Percentiles rank a stretch among this genome's conserved stretches.
Evolutionary conservation across 2,329 filamentous ascomycete genomes (phyloP).

Genomic region (Penicillium sp.): DNA sequence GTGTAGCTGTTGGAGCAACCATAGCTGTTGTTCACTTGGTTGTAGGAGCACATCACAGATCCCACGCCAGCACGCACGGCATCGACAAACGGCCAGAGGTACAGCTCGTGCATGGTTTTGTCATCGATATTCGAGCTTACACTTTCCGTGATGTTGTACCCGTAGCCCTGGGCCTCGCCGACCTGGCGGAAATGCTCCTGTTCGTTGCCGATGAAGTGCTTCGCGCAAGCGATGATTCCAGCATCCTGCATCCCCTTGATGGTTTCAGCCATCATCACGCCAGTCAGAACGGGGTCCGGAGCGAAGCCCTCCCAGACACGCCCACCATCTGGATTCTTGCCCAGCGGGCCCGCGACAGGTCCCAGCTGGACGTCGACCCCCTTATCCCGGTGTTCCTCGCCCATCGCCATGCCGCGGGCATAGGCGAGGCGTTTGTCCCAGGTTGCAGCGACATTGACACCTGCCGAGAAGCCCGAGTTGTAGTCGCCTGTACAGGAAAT

Average conservation of each 20-base stretch:
- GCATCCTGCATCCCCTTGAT: constrained; percentile 77
- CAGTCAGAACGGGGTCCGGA: constrained; percentile 73
- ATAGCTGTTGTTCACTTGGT: constrained; percentile 67
- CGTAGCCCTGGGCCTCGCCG: constrained; percentile 56
- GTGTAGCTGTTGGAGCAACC: constrained; percentile 62
- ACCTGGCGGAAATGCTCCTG: constrained; percentile 70
- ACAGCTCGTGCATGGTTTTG: constrained; percentile 62
- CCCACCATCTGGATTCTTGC: constrained; percentile 65
- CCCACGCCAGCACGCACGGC: constrained; percentile 64
- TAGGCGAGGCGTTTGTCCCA: constrained; percentile 73
- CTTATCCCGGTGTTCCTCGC: constrained; percentile 69
- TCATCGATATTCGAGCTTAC: constrained; percentile 62
- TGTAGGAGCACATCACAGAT: constrained; percentile 70
- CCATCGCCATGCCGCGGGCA: constrained; percentile 69
- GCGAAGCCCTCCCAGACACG: constrained; percentile 67
- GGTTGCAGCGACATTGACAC: constrained; percentile 76
- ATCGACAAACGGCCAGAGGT: constrained; percentile 68
- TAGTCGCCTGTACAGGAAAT: constrained; percentile 59
- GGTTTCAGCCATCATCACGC: constrained; percentile 67
- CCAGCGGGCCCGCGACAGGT: constrained; percentile 71
- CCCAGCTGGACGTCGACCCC: constrained; percentile 73
- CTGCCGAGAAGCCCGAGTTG: constrained; percentile 75
- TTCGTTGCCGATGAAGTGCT: constrained; percentile 72
- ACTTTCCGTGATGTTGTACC: constrained; percentile 61
- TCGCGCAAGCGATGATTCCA: constrained; percentile 78